These are phyloP conservation scores for Dillenia turbinata DNA, from an alignment of 164 flowering plant species.

Conservation along the genomic window DNA sequence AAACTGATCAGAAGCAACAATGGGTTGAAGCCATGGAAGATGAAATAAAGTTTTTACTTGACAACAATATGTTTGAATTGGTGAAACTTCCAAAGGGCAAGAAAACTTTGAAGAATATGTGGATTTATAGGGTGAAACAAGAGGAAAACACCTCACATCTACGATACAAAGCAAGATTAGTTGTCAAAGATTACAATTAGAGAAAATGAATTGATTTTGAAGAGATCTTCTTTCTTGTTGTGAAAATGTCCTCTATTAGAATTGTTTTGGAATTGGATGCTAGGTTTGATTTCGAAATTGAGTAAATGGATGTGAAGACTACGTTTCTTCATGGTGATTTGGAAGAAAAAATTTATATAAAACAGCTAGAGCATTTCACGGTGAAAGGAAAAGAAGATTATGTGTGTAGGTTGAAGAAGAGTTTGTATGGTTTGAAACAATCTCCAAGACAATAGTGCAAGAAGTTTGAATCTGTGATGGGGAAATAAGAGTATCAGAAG, in stretches of 20 bases:
- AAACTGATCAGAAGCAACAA: not conserved
- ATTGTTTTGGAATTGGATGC: not conserved
- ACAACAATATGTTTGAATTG: too few species aligned
- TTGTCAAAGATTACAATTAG: not conserved
- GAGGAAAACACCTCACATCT: not conserved
- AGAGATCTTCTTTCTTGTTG: not conserved
- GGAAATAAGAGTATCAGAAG: not conserved
- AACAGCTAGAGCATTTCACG: not conserved
- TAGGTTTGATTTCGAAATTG: not conserved
- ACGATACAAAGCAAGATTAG: not conserved
- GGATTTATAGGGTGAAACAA: not conserved
- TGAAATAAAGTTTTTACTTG: not conserved
- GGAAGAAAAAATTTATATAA: too few species aligned
- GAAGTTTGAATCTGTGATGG: not conserved
- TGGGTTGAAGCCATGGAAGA: conserved; percentile 1
- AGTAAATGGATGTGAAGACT: not conserved
- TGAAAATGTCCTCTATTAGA: too few species aligned
- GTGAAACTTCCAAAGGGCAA: not conserved
- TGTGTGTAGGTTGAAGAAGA: not conserved
- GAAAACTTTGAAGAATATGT: not conserved
- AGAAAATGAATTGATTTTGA: not conserved
- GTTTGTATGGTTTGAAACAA: not conserved
- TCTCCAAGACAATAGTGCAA: not conserved
- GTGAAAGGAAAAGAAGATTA: not conserved
- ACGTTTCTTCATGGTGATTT: not conserved